phyloP scores from a whole-genome alignment of 371 early-diverging fungal species.

The Umbelopsis sp. region DNA sequence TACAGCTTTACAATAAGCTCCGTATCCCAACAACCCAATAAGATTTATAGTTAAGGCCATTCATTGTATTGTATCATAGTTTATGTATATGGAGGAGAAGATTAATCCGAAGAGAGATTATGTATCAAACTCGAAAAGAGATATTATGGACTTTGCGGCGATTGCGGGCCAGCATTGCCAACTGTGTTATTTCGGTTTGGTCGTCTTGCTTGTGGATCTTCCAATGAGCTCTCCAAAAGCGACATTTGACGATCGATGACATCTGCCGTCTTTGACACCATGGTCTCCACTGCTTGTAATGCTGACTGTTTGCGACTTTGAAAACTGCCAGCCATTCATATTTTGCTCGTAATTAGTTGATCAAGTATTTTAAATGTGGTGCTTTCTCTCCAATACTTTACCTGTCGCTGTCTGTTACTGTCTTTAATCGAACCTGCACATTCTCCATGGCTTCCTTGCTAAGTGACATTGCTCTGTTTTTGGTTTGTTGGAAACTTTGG shows the following conservation, averaged over 20 bases:
- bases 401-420: conserved; percentile 11
- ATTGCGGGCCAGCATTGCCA: neutral
- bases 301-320: conserved; percentile 7
- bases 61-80: conserved; percentile 8
- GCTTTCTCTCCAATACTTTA: neutral
- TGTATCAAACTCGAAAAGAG: neutral
- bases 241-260: conserved; percentile 6
- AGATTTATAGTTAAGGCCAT: neutral
- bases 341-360: neutral
- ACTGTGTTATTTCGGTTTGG: neutral
- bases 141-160: conserved; percentile 8
- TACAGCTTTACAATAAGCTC: conserved; percentile 2
- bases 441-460: conserved; percentile 12
- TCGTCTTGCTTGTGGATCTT: neutral
- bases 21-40: neutral
- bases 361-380: no score
- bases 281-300: conserved; percentile 4
- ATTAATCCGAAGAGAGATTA: neutral
- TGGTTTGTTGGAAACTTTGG: conserved; percentile 12
- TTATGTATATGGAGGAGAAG: conserved; percentile 10
- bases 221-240: neutral
- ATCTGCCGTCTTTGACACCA: conserved; percentile 13
- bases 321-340: neutral
- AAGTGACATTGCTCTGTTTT: conserved; percentile 11
- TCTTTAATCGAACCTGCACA: conserved; percentile 6